Conservation (phyloP, 441 rosid species). For the Pelargonium exstipulatum region DNA sequence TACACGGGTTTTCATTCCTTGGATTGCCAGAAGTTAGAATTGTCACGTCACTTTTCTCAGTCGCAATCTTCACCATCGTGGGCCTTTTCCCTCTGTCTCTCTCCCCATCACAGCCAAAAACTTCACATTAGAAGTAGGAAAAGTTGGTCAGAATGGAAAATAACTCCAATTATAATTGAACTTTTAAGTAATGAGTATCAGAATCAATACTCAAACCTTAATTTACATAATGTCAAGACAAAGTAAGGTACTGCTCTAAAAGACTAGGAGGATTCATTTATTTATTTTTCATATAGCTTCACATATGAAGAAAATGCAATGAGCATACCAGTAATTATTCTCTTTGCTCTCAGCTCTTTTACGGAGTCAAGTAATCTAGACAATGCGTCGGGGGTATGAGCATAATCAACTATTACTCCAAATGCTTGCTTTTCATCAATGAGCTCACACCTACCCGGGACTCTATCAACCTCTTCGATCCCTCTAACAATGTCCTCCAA, state of each 20-base stretch:
- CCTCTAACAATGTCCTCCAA: constrained; percentile 88
- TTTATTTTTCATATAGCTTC: background rate
- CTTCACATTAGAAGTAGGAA: constrained; percentile 32
- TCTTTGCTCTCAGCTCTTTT: constrained; percentile 74
- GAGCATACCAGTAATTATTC: constrained; percentile 77
- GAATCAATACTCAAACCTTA: background rate
- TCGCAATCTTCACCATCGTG: constrained; percentile 77
- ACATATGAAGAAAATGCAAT: constrained; percentile 3
- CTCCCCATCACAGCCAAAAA: constrained; percentile 80
- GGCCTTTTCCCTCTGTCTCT: constrained; percentile 83
- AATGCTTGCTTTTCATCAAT: constrained; percentile 93
- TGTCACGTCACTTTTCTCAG: constrained; percentile 90
- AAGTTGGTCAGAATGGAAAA: constrained; percentile 9
- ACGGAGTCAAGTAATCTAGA: constrained; percentile 83
- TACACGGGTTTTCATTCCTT: constrained; percentile 83
- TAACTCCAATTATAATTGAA: background rate
- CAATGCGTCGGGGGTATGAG: constrained; percentile 72
- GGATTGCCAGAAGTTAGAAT: constrained; percentile 89
- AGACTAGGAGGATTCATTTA: too few species aligned
- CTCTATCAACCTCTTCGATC: constrained; percentile 86
- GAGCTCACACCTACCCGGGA: constrained; percentile 92
- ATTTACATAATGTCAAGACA: background rate
- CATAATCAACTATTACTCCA: constrained; percentile 87
- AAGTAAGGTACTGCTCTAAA: background rate
- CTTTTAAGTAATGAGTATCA: too few species aligned